Conservation (phyloP, 108 stramenopile species). For the Epithemia pelagica region DNA sequence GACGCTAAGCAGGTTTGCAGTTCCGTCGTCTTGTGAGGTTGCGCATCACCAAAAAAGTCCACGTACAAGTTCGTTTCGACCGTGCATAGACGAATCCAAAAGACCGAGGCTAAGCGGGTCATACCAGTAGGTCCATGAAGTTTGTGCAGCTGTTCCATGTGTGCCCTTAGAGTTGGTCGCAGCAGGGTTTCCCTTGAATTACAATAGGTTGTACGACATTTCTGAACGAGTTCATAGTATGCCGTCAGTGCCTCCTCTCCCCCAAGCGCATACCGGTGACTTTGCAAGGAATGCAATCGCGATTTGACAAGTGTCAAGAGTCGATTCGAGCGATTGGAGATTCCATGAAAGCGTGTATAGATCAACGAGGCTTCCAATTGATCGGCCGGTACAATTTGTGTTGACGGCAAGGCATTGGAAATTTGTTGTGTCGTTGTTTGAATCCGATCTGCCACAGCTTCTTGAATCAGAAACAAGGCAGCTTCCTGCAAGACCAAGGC, state of each 20-base stretch:
- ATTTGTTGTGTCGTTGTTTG: conserved; percentile 54
- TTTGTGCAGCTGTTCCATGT: conserved; percentile 78
- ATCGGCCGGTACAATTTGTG: conserved; percentile 46
- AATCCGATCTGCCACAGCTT: conserved; percentile 81
- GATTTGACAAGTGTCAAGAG: conserved; percentile 54
- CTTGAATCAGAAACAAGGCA: conserved; percentile 63
- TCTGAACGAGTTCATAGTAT: conserved; percentile 66
- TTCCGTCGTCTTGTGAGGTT: conserved; percentile 25
- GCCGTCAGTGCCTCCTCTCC: conserved; percentile 15
- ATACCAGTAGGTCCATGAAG: conserved; percentile 82
- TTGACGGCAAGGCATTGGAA: conserved; percentile 43
- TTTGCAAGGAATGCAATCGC: conserved; percentile 47
- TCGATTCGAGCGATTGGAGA: conserved; percentile 67
- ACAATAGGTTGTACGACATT: conserved; percentile 76
- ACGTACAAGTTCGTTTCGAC: conserved; percentile 77
- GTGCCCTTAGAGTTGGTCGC: conserved; percentile 54
- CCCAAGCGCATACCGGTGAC: not conserved
- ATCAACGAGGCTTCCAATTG: conserved; percentile 79
- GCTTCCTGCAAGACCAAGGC: conserved; percentile 81
- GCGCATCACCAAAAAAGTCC: conserved; percentile 75
- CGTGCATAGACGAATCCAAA: conserved; percentile 79
- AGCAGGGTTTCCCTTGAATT: conserved; percentile 54
- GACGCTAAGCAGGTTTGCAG: conserved; percentile 68
- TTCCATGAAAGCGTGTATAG: conserved; percentile 86
- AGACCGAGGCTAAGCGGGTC: conserved; percentile 82